Base-by-base conservation (phyloP, 2,329 filamentous ascomycete genomes). In the Arachnomyces sp. region DNA sequence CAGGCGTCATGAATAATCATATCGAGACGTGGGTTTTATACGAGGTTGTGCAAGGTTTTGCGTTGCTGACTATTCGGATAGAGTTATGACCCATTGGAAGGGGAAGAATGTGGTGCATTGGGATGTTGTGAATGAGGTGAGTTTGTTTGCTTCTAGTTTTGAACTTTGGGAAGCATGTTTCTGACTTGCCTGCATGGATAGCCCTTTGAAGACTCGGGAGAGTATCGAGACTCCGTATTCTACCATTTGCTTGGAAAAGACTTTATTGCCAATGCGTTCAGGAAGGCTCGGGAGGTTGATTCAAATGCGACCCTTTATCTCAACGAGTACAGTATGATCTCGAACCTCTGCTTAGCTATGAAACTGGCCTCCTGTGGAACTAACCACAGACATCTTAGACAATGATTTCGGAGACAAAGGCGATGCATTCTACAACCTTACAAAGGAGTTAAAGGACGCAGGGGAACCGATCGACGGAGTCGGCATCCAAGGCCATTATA, bases 251-350 rank as follows among this genome's bases (percentile, higher is more conserved):
- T 84, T 7, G 80, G 80, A 38, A 78, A 83, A 61, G 71, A 73
- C 54, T 84, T 81, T 51, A 74, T 85, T 44, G 64, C 67, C 33
- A 79, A 81, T 50, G 80, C 80, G 28, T 85, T 84, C 66, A 67
- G 72, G 34, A 75, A 80, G n/a, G 81, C 82, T 11, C 71, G 73
- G 39, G 68, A 67, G 12, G 80, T 78, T 18, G 80, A 84, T 57
- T 77, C 80, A 3, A 52, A 58, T 39, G 78, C 77, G 6, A 79
- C 78, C 59, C 68, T 85, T 31, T 86, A 82, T 67, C 82, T 84
- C 63, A 86, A 85, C 63, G 80, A 85, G 54, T 67, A 66, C 56
- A 82, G 81, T 65, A 72, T 82, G 34, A 70, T 67, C 4, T 65
- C 56, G 12, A 65, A 59, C 35, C 74, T 80, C 65, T 65, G n/a